Percentiles rank a stretch among this genome's conserved stretches.
Conservation (phyloP, 345 rosid species). For the Nephelium lappaceum region DNA sequence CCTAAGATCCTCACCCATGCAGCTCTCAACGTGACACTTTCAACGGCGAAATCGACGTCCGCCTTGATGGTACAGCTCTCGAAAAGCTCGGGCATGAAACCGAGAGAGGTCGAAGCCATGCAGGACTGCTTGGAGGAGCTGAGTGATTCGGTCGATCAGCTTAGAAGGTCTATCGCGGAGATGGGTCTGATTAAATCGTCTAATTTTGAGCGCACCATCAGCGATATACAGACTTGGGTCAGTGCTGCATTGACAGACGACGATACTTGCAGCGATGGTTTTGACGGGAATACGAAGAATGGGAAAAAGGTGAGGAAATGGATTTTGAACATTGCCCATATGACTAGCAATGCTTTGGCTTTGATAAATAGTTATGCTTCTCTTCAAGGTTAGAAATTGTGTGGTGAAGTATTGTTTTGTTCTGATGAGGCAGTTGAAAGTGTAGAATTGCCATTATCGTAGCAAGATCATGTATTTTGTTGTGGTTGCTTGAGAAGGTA, state of each 20-base stretch:
- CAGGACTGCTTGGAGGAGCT: conserved; percentile 70
- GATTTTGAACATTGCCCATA: conserved; percentile 50
- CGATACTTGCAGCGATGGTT: conserved; percentile 74
- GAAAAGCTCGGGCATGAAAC: conserved; percentile 39
- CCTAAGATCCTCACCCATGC: conserved; percentile 66
- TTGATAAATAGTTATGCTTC: conserved; percentile 64
- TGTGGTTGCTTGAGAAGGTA: too few species aligned
- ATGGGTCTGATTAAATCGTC: conserved; percentile 39
- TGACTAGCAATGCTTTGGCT: conserved; percentile 82
- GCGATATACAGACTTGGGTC: conserved; percentile 74
- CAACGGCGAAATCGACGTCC: conserved; percentile 45
- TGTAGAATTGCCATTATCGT: too few species aligned
- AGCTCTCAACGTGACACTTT: conserved; percentile 66
- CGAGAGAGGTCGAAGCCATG: conserved; percentile 57
- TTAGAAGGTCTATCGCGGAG: conserved; percentile 60
- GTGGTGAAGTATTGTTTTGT: too few species aligned
- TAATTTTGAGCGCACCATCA: conserved; percentile 42
- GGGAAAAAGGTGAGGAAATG: conserved; percentile 43
- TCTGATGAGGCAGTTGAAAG: too few species aligned
- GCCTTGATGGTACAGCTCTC: conserved; percentile 50
- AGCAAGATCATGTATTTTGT: too few species aligned
- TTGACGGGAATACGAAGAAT: conserved; percentile 44
- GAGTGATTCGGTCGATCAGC: conserved; percentile 55
- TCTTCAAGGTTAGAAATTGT: conserved; percentile 36
- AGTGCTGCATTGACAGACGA: conserved; percentile 79